Base-by-base conservation (phyloP, 1,284 basidiomycete genomes). In the Earliella scabrosa region DNA sequence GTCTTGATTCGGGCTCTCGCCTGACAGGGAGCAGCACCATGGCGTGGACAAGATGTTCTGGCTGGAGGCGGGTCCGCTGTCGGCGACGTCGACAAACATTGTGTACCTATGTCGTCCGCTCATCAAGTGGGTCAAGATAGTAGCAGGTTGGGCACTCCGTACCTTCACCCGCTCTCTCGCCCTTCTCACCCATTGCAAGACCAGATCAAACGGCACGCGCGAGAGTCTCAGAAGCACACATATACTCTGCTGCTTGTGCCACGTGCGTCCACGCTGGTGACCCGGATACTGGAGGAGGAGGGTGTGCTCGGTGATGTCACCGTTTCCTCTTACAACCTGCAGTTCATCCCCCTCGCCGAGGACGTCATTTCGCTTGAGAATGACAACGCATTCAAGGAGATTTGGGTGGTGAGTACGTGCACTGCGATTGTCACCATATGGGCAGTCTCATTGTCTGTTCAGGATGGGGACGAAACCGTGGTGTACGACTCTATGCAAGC, bases 1-100 rank as follows among this genome's bases (percentile, higher is more conserved):
- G 4, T 24, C 9, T 24, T 24, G 21, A 11, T 41, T 20, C n/a
- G 4, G 36, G 4, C 21, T 24, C 39, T 26, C 11, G 3, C 45
- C 23, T 55, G 4, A 49, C 38, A 4, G 11, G 27, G 2, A 53
- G 45, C 66, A 98, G 92, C 93, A 98, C 71, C 96, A 98, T 83
- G 96, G 95, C 4, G 95, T 99, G 4, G 97, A 98, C 76, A 97
- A 97, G 79, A 97, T 99, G 91, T 98, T 97, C 74, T 99, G 97
- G 97, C 86, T 99, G 24, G 97, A 99, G 73, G 71, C 87, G 8
- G 95, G 94, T 26, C 88, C 92, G 10, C 75, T 97, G 51, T 85
- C 87, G 39, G 91, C 93, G 1, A 83, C 85, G 3, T 95, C 96
- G 3, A 86, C 92, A 29, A 97, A 95, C 63, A 86, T 99, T 58